Conservation (phyloP, 2,329 filamentous ascomycete species). For the Colletotrichum sp. region DNA sequence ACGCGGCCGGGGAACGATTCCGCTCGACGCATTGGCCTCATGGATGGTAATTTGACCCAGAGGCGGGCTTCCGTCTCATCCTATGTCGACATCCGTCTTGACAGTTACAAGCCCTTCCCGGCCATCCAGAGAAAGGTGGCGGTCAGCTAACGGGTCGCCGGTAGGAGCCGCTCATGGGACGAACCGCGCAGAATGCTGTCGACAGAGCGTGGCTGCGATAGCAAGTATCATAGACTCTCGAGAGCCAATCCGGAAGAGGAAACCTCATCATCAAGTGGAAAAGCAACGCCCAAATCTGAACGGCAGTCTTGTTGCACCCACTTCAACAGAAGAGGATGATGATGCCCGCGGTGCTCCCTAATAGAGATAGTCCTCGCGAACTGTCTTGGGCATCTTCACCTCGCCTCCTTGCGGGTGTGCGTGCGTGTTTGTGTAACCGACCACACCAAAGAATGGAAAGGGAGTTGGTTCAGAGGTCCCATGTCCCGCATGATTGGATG, state of each 20-base stretch:
- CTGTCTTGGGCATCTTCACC: slow-evolving; percentile 3
- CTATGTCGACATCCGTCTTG: not conserved
- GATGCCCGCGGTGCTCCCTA: not conserved
- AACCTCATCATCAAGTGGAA: not conserved
- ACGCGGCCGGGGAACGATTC: not conserved
- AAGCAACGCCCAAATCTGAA: not conserved
- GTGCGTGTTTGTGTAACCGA: not conserved
- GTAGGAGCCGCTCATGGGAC: not conserved
- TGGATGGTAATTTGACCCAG: not conserved
- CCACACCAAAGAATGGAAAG: slow-evolving; percentile 6
- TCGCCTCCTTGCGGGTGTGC: not conserved
- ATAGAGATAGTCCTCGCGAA: not conserved
- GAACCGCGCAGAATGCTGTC: not conserved
- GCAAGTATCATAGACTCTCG: not conserved
- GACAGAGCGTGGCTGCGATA: not conserved
- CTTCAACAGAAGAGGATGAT: not conserved
- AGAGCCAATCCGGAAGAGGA: not conserved
- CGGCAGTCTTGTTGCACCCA: not conserved
- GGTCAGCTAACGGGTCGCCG: not conserved
- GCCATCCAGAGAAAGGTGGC: not conserved
- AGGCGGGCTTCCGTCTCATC: not conserved
- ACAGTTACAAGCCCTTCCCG: not conserved
- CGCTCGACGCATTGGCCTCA: not conserved
- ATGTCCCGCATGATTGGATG: not conserved
- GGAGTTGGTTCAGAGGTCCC: not conserved